phyloP scores from a whole-genome alignment of 306 rosid species.

The Medicago ruthenica region DNA sequence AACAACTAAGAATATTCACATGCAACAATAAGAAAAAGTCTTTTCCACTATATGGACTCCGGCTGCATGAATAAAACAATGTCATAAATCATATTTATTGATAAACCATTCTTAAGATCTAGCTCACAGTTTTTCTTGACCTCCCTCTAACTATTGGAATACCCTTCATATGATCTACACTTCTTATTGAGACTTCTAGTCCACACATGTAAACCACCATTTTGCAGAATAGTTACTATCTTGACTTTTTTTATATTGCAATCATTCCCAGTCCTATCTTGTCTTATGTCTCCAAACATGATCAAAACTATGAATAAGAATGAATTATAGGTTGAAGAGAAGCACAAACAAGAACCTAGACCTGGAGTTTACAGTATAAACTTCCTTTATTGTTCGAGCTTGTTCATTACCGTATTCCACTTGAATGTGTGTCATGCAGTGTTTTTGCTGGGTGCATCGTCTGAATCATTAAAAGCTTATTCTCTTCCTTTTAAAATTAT shows the following conservation, averaged over 20 bases:
- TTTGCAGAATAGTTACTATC: not conserved
- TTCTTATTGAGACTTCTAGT: not conserved
- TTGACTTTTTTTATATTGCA: not conserved
- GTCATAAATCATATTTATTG: not conserved
- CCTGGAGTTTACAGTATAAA: constrained; percentile 1
- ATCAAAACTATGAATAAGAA: constrained; percentile 10
- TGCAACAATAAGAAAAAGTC: not conserved
- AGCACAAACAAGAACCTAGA: constrained; percentile 19
- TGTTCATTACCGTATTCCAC: constrained; percentile 26
- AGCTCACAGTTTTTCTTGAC: not conserved
- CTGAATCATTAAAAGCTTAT: constrained; percentile 20
- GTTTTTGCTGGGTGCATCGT: constrained; percentile 18
- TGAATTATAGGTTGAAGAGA: too few relatives aligned
- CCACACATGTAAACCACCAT: not conserved
- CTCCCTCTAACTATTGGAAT: not conserved
- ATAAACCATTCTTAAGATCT: not conserved
- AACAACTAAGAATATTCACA: not conserved
- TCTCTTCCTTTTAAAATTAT: constrained; percentile 31
- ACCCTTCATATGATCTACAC: constrained; percentile 12
- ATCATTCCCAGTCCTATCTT: not conserved
- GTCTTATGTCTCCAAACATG: not conserved
- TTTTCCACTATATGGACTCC: not conserved
- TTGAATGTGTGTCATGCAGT: constrained; percentile 2
- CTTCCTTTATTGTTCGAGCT: constrained; percentile 19
- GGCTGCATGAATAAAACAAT: not conserved